Base-by-base conservation (phyloP, 441 rosid genomes). In the Populus hybrid region DNA sequence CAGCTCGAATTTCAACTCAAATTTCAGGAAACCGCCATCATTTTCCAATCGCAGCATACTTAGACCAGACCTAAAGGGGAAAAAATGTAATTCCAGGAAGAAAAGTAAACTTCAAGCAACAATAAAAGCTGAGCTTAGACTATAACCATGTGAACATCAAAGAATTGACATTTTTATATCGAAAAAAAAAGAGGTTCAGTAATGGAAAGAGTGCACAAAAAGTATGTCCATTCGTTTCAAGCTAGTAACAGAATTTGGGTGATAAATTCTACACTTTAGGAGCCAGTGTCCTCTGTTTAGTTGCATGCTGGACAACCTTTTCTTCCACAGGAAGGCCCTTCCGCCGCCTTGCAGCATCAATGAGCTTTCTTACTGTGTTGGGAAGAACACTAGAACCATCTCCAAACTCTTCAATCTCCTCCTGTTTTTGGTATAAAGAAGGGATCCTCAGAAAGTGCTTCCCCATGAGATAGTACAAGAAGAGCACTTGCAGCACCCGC, bases 271-370 rank as follows among this genome's bases (percentile, higher is more conserved):
- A 94, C 66, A 96, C 99, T 84, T 96, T 96, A 36, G 96, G 89
- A 83, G 97, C 91, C 81, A 79, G 86, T 66, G 98, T 94, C 82
- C 99, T 86, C 86, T 92, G 98, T 85, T 96, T 91, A 8, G 97
- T 90, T 46, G 95, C 98, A 82, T 91, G 87, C 85, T 87, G 94
- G 50, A 96, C 98, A 46, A 96, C 92, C 82, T 96, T 94, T 82
- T 94, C 97, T 72, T 90, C 99, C 64, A 95, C 98, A 9, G 90
- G 91, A 23, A 96, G 91, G 40, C 97, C 97, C 84, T 96, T 96
- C 81, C 89, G 84, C 71, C 94, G 82, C 80, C 99, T 83, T 35
- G 91, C 92, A 21, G 92, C 85, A 78, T 95, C 87, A 69, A 92
- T 90, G 26, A 94, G 94, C 87, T 94, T 95, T 85, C 97, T 87